Evolutionary conservation across 306 rosid species (phyloP).

Genomic region (Prinsepia uniflora): DNA sequence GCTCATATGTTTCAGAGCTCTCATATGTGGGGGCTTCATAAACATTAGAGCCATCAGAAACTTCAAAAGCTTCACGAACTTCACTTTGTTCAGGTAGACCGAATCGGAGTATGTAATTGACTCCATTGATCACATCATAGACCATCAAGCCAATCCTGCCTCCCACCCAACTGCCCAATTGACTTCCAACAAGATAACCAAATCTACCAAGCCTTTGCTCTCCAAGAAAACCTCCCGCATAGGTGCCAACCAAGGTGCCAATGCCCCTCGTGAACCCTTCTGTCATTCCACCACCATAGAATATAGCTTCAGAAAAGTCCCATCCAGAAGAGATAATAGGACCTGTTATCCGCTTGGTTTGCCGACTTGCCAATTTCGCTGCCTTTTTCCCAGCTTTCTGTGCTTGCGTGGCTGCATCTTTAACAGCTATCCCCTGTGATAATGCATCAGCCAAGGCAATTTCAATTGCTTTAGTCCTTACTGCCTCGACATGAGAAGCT

Average conservation of each 20-base stretch:
- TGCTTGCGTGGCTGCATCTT: slow-evolving; percentile 53
- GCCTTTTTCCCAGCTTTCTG: slow-evolving; percentile 70
- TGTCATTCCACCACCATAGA: slow-evolving; percentile 64
- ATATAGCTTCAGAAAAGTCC: slow-evolving; percentile 85
- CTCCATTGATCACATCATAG: slow-evolving; percentile 72
- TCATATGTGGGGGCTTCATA: slow-evolving; percentile 26
- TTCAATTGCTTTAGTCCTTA: slow-evolving; percentile 44
- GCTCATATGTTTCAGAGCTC: slow-evolving; percentile 33
- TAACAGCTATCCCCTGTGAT: slow-evolving; percentile 44
- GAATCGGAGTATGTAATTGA: slow-evolving; percentile 55
- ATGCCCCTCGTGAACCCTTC: slow-evolving; percentile 76
- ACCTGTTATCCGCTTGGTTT: slow-evolving; percentile 61
- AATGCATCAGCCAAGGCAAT: slow-evolving; percentile 51
- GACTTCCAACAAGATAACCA: slow-evolving; percentile 90
- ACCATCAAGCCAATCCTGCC: slow-evolving; percentile 84
- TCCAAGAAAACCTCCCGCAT: slow-evolving; percentile 59
- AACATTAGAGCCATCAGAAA: slow-evolving; percentile 20
- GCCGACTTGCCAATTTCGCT: slow-evolving; percentile 57
- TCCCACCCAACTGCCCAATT: slow-evolving; percentile 86
- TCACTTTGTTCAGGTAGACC: slow-evolving; percentile 30
- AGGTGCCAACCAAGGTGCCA: slow-evolving; percentile 72
- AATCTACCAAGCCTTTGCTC: slow-evolving; percentile 75
- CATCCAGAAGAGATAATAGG: slow-evolving; percentile 83
- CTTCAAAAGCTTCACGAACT: slow-evolving; percentile 37
- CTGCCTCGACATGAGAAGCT: slow-evolving; percentile 64